phyloP scores from a whole-genome alignment of 306 rosid species.

The Trifolium pratense region DNA sequence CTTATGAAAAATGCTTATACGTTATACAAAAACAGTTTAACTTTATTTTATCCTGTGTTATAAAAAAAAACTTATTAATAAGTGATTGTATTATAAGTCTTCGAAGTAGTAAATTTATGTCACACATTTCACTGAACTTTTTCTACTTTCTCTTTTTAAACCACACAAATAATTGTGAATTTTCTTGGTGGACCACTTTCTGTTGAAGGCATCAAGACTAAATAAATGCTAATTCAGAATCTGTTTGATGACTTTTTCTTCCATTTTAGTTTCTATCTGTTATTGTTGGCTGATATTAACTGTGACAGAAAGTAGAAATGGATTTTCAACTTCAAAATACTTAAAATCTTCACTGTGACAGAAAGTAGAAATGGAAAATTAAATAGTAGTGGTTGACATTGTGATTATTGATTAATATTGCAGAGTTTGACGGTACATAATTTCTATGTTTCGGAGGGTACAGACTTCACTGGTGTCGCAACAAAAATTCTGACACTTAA shows the following conservation, averaged over 20 bases:
- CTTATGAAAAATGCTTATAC: background rate
- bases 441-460: constrained; percentile 76
- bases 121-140: background rate
- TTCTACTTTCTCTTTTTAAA: background rate
- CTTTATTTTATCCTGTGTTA: background rate
- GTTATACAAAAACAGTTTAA: background rate
- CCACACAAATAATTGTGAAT: background rate
- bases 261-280: constrained; percentile 12
- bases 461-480: constrained; percentile 80
- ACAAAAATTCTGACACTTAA: constrained; percentile 86
- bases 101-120: background rate
- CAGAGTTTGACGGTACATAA: constrained; percentile 80
- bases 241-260: constrained; percentile 16
- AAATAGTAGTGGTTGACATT: background rate
- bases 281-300: background rate
- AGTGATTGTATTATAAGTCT: too few species aligned
- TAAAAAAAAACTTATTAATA: too few species aligned
- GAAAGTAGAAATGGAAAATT: background rate
- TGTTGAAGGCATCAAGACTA: background rate
- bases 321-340: background rate
- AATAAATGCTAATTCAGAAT: constrained; percentile 13
- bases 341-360: too few species aligned
- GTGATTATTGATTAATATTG: constrained; percentile 31
- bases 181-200: constrained; percentile 6
- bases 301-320: background rate